These are phyloP conservation scores for Decorospora gaudefroyi DNA, from an alignment of 2,329 filamentous ascomycete genomes.

Conservation along the genomic window DNA sequence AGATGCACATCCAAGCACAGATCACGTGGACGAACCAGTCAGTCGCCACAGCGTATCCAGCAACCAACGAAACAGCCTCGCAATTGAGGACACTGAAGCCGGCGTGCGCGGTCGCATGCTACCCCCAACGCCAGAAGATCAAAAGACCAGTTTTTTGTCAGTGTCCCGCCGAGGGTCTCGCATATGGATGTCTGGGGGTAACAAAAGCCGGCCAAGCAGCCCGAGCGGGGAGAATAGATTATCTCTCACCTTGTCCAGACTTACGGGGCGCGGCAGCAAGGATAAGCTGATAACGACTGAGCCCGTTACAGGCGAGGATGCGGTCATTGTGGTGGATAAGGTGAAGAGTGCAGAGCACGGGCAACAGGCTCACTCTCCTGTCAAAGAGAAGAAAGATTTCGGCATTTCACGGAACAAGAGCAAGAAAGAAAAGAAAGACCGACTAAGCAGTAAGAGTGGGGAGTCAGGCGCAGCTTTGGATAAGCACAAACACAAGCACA, in stretches of 20 bases:
- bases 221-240: slow-evolving; percentile 50
- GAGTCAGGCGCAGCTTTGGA: slow-evolving; percentile 42
- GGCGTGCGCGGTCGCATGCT: slow-evolving; percentile 41
- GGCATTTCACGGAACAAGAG: slow-evolving; percentile 36
- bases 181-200: slow-evolving; percentile 37
- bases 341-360: slow-evolving; percentile 21
- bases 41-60: slow-evolving; percentile 47
- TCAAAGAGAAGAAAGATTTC: slow-evolving; percentile 32
- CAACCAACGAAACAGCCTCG: slow-evolving; percentile 48
- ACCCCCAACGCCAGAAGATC: slow-evolving; percentile 54
- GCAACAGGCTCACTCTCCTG: slow-evolving; percentile 17
- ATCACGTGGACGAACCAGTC: slow-evolving; percentile 26
- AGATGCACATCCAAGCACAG: slow-evolving; percentile 22
- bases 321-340: slow-evolving; percentile 36
- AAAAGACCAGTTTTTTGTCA: slow-evolving; percentile 40
- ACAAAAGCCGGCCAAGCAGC: slow-evolving; percentile 51
- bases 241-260: slow-evolving; percentile 48
- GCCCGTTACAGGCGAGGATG: slow-evolving; percentile 27
- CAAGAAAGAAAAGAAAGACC: slow-evolving; percentile 39
- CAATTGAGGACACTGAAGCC: slow-evolving; percentile 47
- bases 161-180: slow-evolving; percentile 42
- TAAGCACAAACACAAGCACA: slow-evolving; percentile 39
- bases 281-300: slow-evolving; percentile 45
- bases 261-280: slow-evolving; percentile 50
- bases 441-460: slow-evolving; percentile 49